Conservation (phyloP, 2,329 filamentous ascomycete genomes). For the Aaosphaeria arxii region DNA sequence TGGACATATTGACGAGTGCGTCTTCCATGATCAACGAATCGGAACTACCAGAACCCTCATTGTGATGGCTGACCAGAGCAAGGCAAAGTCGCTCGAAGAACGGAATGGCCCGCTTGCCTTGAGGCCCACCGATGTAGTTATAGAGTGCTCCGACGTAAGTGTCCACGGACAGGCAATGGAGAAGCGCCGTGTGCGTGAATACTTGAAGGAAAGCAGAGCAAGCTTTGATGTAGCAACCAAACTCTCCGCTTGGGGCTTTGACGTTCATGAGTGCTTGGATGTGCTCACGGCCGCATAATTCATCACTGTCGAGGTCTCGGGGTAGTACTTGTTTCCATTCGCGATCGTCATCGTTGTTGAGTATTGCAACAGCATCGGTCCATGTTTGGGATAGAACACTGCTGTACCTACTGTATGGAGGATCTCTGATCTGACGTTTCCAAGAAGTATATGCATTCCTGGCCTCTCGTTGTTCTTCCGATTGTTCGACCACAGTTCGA, state of each 20-base stretch:
- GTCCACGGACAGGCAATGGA: slow-evolving; percentile 35
- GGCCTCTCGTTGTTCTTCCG: slow-evolving; percentile 11
- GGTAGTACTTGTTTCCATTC: slow-evolving; percentile 32
- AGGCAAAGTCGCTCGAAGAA: slow-evolving; percentile 28
- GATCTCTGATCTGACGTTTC: slow-evolving; percentile 20
- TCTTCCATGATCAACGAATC: neutral
- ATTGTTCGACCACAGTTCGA: no score
- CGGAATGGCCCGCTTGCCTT: slow-evolving; percentile 25
- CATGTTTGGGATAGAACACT: slow-evolving; percentile 21
- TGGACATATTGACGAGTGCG: slow-evolving; percentile 8
- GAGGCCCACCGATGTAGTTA: slow-evolving; percentile 32
- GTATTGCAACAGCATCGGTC: slow-evolving; percentile 23
- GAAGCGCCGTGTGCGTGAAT: slow-evolving; percentile 30
- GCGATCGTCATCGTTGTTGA: slow-evolving; percentile 21
- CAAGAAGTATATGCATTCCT: slow-evolving; percentile 24
- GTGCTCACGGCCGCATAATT: slow-evolving; percentile 22
- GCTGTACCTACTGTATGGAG: slow-evolving; percentile 11
- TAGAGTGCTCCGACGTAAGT: slow-evolving; percentile 33
- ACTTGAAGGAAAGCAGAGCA: slow-evolving; percentile 18
- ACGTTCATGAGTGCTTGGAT: slow-evolving; percentile 21
- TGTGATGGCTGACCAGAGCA: slow-evolving; percentile 1
- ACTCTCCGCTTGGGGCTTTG: neutral
- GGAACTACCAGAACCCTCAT: neutral
- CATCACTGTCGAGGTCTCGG: slow-evolving; percentile 25
- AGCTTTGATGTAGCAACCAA: slow-evolving; percentile 6